Conservation (phyloP, 768 basidiomycete species). For the Kwoniella europaea region DNA sequence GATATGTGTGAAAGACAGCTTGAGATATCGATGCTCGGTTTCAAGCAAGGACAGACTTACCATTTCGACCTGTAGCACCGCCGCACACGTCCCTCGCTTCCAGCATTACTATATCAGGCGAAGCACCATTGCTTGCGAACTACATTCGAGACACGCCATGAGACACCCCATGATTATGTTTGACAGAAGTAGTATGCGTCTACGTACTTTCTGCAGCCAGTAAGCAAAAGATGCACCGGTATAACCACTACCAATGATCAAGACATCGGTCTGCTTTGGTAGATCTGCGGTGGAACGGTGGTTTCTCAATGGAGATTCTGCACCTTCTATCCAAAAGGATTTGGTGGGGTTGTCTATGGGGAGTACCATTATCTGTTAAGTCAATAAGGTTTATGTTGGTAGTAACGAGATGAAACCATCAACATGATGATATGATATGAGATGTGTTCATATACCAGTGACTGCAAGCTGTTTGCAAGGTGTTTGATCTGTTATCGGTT, state of each 20-base stretch:
- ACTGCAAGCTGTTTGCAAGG: too few relatives aligned
- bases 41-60: slow-evolving; percentile 13
- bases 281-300: slow-evolving; percentile 27
- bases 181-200: neutral
- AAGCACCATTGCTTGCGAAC: slow-evolving; percentile 23
- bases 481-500: too few relatives aligned
- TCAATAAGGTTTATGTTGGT: too few relatives aligned
- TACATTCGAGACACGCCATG: neutral
- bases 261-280: slow-evolving; percentile 26
- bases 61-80: slow-evolving; percentile 42
- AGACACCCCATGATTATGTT: too few relatives aligned
- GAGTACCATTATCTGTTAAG: slow-evolving; percentile 27
- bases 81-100: slow-evolving; percentile 39
- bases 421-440: too few relatives aligned
- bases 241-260: slow-evolving; percentile 38
- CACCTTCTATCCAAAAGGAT: slow-evolving; percentile 40
- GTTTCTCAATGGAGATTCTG: slow-evolving; percentile 29
- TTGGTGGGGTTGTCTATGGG: slow-evolving; percentile 31
- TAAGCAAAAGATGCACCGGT: slow-evolving; percentile 31
- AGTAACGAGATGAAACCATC: too few relatives aligned
- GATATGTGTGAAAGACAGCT: neutral
- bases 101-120: slow-evolving; percentile 33
- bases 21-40: neutral
- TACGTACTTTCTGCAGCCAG: slow-evolving; percentile 31
- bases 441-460: too few relatives aligned